phyloP scores from a whole-genome alignment of 768 basidiomycete genomes.

The Cubamyces sp. region DNA sequence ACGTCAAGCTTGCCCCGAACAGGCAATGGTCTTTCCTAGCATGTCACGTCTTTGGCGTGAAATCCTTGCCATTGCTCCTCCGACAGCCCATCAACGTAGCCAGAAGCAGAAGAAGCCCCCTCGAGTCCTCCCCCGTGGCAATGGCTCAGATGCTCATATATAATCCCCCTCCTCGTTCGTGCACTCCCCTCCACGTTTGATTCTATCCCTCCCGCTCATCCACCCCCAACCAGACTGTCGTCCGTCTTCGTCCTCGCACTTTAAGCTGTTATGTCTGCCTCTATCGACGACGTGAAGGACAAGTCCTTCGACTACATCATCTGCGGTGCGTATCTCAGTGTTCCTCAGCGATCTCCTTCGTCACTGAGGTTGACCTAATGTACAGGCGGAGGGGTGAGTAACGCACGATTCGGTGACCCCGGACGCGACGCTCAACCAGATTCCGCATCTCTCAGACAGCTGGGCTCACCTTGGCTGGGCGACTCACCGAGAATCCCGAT shows the following conservation, averaged over 20 bases:
- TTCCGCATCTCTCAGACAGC: conserved; percentile 26
- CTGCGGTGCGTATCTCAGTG: conserved; percentile 15
- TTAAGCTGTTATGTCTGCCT: conserved; percentile 8
- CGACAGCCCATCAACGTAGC: conserved; percentile 21
- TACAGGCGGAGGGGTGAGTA: conserved; percentile 27
- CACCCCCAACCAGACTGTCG: not conserved
- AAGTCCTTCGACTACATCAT: conserved; percentile 30
- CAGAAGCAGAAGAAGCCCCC: conserved; percentile 13
- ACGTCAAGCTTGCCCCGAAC: not conserved
- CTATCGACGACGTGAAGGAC: conserved; percentile 25
- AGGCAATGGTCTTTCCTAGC: conserved; percentile 3
- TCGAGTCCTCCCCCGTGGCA: not conserved
- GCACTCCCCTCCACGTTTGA: not conserved
- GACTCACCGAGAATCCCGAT: conserved; percentile 42
- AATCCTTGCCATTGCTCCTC: not conserved
- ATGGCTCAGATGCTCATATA: not conserved
- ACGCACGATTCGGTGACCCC: not conserved
- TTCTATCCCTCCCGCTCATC: not conserved
- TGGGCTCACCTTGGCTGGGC: conserved; percentile 45
- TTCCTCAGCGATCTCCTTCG: not conserved
- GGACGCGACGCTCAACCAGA: not conserved
- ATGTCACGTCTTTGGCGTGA: conserved; percentile 8
- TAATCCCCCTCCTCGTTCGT: not conserved
- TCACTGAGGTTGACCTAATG: not conserved
- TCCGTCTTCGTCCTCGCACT: not conserved